These are phyloP conservation scores for Escovopsis sp. DNA, from an alignment of 2,329 filamentous ascomycete species.

Conservation along the genomic window DNA sequence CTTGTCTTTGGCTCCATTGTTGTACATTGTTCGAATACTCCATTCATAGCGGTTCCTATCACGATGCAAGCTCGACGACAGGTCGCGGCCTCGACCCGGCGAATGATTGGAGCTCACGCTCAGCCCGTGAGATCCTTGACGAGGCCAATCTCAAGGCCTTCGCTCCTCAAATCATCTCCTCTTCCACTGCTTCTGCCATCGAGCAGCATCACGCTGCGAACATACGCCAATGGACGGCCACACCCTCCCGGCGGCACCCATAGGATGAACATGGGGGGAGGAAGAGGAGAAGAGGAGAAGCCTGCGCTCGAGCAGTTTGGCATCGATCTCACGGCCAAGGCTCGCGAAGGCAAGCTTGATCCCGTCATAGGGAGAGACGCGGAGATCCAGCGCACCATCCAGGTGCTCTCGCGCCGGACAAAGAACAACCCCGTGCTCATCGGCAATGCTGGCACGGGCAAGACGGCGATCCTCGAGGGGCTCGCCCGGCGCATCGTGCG, in stretches of 20 bases:
- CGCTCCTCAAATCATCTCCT: conserved; percentile 5
- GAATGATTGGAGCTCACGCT: conserved; percentile 18
- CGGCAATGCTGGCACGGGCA: conserved; percentile 94
- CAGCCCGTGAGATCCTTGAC: conserved; percentile 16
- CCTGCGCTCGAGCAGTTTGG: conserved; percentile 83
- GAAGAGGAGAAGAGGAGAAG: conserved; percentile 58
- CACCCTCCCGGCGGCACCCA: conserved; percentile 87
- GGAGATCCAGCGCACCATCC: conserved; percentile 81
- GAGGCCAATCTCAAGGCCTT: conserved; percentile 7
- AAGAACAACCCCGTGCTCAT: conserved; percentile 99
- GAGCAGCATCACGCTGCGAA: conserved; percentile 24
- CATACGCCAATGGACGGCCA: conserved; percentile 57
- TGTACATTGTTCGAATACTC: neutral
- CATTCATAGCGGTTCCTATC: neutral
- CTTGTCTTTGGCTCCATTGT: too few relatives aligned
- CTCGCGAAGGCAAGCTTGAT: conserved; percentile 80
- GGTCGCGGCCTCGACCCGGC: conserved; percentile 23
- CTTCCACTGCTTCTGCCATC: conserved; percentile 20
- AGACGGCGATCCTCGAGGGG: conserved; percentile 86
- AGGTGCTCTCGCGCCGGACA: conserved; percentile 81
- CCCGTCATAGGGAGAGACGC: conserved; percentile 94
- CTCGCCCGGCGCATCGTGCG: conserved; percentile 78
- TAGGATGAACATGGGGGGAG: conserved; percentile 71
- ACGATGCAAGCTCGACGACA: conserved; percentile 29
- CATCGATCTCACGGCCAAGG: conserved; percentile 73